Evolutionary conservation across 2,329 filamentous ascomycete genomes (phyloP), one percentile per base, ranked within the genome.

Genomic region (Diaporthe vexans): DNA sequence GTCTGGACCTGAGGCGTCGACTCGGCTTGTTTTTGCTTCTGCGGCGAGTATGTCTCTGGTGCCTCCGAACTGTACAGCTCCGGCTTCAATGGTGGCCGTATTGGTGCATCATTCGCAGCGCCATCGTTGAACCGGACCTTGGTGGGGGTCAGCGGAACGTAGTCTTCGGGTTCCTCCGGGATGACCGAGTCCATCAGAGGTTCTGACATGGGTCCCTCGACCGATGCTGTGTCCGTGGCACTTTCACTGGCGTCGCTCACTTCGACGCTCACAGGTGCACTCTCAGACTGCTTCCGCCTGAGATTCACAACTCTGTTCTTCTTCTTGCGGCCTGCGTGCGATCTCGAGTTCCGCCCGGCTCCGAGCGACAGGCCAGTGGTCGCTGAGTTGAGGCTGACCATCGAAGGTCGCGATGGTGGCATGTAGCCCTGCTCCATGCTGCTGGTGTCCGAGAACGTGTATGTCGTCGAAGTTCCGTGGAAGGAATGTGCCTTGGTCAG

Each of bases 281-380:
- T 83, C 74, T 88, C 87, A 5, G 86, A 85, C 78, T 89, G 90
- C 76, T 89, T 86, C 76, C 89, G 91, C n/a, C 94, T 89, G 19
- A 97, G 86, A 79, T 97, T 95, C 75, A 97, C 94, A 19, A 97
- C 92, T 26, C 94, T 89, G 74, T 91, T 94, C 89, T 96, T 97
- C 87, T 94, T 94, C 85, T 94, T 96, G 71, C 94, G 90, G 46
- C 90, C 88, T 29, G 88, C 87, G 76, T 91, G 89, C 4, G 91
- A 85, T 77, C 93, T 90, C 57, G 88, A 85, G 77, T 88, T 85
- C 63, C 90, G 86, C 71, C 88, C 88, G 4, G 90, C 86, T 26
- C 92, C 91, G 11, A 94, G 86, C 19, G 89, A 89, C n/a, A 94
- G 83, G 1, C 92, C 91, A 7, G 88, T 88, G 1, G 88, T 87